Evolutionary conservation across 1,139 yeast genomes (phyloP).

Genomic region (Arxiozyma slooffiae): DNA sequence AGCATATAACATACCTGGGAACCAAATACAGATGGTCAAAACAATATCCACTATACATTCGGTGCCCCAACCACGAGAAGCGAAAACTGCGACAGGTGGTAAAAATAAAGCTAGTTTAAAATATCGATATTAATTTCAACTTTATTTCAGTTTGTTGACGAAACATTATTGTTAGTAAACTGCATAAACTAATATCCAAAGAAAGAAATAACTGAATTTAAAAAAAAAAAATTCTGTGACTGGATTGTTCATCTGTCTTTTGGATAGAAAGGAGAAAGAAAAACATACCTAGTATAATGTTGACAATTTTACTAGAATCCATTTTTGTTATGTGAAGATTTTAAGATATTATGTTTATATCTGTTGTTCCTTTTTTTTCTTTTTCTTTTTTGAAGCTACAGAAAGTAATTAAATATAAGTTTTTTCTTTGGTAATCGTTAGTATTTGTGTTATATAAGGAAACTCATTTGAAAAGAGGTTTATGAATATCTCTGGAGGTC

Average conservation of each 20-base stretch:
- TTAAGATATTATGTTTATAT: neutral
- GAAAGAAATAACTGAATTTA: too few species aligned
- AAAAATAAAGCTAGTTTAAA: slow-evolving; percentile 42
- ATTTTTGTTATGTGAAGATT: slow-evolving; percentile 15
- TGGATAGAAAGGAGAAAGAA: too few species aligned
- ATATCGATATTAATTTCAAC: neutral
- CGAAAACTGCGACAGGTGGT: slow-evolving; percentile 66
- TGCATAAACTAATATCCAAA: too few species aligned
- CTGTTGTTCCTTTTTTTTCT: too few species aligned
- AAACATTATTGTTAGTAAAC: neutral
- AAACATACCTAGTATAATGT: slow-evolving; percentile 33
- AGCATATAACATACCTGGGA: slow-evolving; percentile 72
- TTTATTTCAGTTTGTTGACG: neutral
- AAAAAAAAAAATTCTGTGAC: too few species aligned
- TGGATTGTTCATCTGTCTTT: too few species aligned
- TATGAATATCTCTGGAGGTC: too few species aligned
- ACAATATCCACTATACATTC: slow-evolving; percentile 54
- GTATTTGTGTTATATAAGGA: neutral
- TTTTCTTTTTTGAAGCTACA: neutral
- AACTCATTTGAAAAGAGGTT: neutral
- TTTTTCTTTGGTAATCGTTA: neutral
- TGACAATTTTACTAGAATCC: slow-evolving; percentile 32
- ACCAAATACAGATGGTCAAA: slow-evolving; percentile 53
- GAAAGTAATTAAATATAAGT: too few species aligned
- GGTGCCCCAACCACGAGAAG: slow-evolving; percentile 52